Percentiles rank a stretch among this genome's conserved stretches.
phyloP scores from a whole-genome alignment of 495 filamentous ascomycete genomes.

The Neurospora sp. region DNA sequence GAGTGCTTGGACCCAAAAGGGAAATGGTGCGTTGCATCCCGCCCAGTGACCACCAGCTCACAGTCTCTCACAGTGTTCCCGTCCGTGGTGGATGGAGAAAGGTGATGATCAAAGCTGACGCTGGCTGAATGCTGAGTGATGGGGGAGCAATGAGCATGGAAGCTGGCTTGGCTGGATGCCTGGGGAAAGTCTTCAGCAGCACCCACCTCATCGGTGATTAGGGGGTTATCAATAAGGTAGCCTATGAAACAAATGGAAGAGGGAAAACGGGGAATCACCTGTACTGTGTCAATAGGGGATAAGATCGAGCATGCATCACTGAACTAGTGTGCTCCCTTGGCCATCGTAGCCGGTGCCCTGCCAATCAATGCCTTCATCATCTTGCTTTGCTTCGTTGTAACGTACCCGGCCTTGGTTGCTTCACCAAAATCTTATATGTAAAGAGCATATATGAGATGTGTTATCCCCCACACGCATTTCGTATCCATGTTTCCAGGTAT shows the following conservation, averaged over 20 bases:
- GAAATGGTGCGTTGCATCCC: not conserved
- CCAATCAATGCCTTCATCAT: not conserved
- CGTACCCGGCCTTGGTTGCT: not conserved
- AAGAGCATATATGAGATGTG: not conserved
- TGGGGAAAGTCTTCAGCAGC: not conserved
- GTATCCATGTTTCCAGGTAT: not conserved
- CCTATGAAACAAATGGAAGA: not conserved
- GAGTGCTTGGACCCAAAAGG: not conserved
- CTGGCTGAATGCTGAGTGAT: not conserved
- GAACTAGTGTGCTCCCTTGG: not conserved
- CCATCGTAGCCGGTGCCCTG: not conserved
- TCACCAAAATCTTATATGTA: not conserved
- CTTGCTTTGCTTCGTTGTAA: not conserved
- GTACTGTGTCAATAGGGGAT: not conserved
- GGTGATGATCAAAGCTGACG: not conserved
- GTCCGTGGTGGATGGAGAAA: not conserved
- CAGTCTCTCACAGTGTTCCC: not conserved
- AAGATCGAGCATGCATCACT: not conserved
- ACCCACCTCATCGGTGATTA: not conserved
- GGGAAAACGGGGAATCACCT: not conserved
- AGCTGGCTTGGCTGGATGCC: not conserved
- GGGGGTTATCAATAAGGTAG: not conserved
- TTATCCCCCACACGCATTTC: not conserved
- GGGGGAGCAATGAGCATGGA: not conserved
- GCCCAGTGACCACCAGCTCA: not conserved